phyloP scores from a whole-genome alignment of 495 filamentous ascomycete species.

The Aspergillus cavernicola region DNA sequence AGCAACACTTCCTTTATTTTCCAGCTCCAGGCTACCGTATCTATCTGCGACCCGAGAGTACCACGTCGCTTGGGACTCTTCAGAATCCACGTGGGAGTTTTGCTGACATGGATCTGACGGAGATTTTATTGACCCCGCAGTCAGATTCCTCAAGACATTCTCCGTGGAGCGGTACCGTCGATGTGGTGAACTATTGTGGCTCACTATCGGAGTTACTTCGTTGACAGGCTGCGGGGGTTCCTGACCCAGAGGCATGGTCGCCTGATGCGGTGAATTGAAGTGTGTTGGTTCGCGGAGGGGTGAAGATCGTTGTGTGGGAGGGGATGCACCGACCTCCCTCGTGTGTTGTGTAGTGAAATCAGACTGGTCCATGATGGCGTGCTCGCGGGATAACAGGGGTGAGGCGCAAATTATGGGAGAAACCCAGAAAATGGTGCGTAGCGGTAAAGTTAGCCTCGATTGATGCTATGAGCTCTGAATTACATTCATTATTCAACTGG shows the following conservation, averaged over 20 bases:
- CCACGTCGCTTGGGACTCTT: slow-evolving; percentile 39
- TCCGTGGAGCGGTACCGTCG: slow-evolving; percentile 38
- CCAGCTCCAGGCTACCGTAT: slow-evolving; percentile 81
- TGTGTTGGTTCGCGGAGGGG: slow-evolving; percentile 21
- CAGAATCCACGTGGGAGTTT: slow-evolving; percentile 7
- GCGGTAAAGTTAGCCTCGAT: background rate
- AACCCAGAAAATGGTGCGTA: background rate
- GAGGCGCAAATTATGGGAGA: background rate
- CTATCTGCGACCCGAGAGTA: slow-evolving; percentile 54
- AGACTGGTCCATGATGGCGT: slow-evolving; percentile 40
- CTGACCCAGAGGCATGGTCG: slow-evolving; percentile 13
- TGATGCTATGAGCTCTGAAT: background rate
- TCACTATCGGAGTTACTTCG: slow-evolving; percentile 37
- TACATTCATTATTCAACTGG: background rate
- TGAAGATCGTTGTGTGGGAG: slow-evolving; percentile 24
- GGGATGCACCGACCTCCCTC: slow-evolving; percentile 16
- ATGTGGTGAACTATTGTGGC: slow-evolving; percentile 16
- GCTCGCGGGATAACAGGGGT: slow-evolving; percentile 23
- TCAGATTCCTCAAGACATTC: slow-evolving; percentile 17
- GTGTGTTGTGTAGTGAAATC: slow-evolving; percentile 27
- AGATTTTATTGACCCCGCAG: slow-evolving; percentile 9
- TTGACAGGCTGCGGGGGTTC: slow-evolving; percentile 17
- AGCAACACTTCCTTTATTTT: slow-evolving; percentile 95
- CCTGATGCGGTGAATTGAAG: slow-evolving; percentile 17
- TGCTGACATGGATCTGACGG: slow-evolving; percentile 8